Evolutionary conservation across 768 basidiomycete species (phyloP), one percentile per base, ranked within the genome.

Genomic region (Termitomyces sp.): DNA sequence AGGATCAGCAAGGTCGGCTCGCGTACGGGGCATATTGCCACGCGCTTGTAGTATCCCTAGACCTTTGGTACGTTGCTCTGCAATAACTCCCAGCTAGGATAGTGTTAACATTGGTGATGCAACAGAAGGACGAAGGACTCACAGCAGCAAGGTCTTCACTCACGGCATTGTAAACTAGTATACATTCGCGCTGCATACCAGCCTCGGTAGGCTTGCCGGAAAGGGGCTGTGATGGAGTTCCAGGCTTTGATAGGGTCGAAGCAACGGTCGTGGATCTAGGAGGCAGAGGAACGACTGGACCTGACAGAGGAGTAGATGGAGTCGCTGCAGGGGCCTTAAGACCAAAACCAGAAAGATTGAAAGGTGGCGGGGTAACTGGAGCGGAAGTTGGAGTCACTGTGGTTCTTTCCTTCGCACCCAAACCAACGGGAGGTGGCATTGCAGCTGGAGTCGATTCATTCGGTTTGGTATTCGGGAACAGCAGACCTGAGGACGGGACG

Each of bases 111-210:
- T 38, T 47, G 43, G 48, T 23, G 36, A 22, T 42, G 47, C 40
- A n/a, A 22, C 5, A 50, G 23, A 39, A 35, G 27, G 5, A 52
- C 18, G 32, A 39, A n/a, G 33, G 20, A 74, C 84, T 62, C 64
- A 91, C 91, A 38, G 75, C 70, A 23, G 81, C 71, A 0, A 94
- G 68, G 56, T 91, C 88, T 35, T 70, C 73, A 2, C 58, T 64
- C 38, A 90, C 65, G 12, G 65, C 69, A 1, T 58, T 52, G 39
- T 85, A 73, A 32, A 93, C 71, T 32, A 74, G 43, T 3, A 65
- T 60, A 58, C 86, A 86, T 63, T 91, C 85, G 16, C 76, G 75
- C 61, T 89, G 87, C 80, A 93, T 82, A 10, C 86, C 84, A 51
- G 82, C 78, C 56, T 84, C 79, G 56, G 78, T 61, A 54, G 74